Base-by-base conservation (phyloP, 2,329 filamentous ascomycete genomes). In the Scedosporium aurantiacum region DNA sequence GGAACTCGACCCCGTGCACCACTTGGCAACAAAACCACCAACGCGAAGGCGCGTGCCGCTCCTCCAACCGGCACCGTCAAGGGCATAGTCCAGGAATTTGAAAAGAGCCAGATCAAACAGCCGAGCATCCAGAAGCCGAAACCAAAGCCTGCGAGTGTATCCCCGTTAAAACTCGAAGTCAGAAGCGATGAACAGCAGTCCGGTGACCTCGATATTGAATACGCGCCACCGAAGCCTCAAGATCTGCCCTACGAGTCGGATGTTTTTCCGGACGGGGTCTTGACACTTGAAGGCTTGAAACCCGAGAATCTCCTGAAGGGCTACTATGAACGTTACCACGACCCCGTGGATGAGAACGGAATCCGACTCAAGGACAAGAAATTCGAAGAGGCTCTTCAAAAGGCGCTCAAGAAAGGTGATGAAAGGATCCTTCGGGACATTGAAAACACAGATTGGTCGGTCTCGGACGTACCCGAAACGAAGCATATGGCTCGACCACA, bases 21-120 rank as follows among this genome's bases (percentile, higher is more conserved):
- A 12, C 78, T 99, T 57, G 93, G 93, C 40, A 88, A 90, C 79
- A 99, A 99, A 75, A 97, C 93, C 1, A 97, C 94, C 60, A 99
- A 99, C 73, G 91, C 90, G 60, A 97, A 96, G 78, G 82, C 87
- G 63, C 84, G 79, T 70, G 80, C 79, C 58, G 52, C 37, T 47
- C 81, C 85, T 66, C 86, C 88, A 65, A 86, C 85, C 3, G 83
- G 83, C 5, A 86, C 82, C 32, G 86, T 82, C 37, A 87, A 86
- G 67, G 77, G 76, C 63, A 77, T 79, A 23, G 78, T 81, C 47
- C 79, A 81, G 57, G 83, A 86, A 63, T 73, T 82, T 58, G 85
- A 86, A 65, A 87, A 86, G 72, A 83, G 84, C 1, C 81, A 83
- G 62, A 72, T 77, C 18, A 86, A 83, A 65, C 82, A 81, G 3